These are phyloP conservation scores for Phylloporus gajari DNA, from an alignment of 1,284 basidiomycete species.

Conservation along the genomic window DNA sequence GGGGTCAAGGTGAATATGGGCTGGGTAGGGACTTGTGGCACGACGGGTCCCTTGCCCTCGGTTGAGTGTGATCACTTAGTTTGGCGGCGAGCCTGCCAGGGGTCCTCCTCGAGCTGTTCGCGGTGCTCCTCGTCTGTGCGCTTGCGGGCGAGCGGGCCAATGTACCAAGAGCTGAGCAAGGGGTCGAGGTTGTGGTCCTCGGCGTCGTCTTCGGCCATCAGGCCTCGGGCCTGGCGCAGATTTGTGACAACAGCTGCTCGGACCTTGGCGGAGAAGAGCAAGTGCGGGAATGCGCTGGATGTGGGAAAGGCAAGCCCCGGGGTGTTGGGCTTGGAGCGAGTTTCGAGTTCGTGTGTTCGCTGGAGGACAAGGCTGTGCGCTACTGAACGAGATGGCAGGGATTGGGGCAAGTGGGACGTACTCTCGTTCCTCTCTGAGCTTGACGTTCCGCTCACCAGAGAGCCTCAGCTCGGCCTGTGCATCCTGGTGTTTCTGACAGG, in stretches of 20 bases:
- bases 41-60: constrained; percentile 53
- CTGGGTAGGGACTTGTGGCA: constrained; percentile 31
- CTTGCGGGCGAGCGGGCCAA: too few relatives aligned
- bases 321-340: constrained; percentile 36
- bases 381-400: constrained; percentile 15
- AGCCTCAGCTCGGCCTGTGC: constrained; percentile 60
- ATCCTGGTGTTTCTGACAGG: constrained; percentile 66
- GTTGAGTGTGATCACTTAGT: constrained; percentile 40
- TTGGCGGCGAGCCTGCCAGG: constrained; percentile 49
- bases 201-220: constrained; percentile 57
- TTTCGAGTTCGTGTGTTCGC: constrained; percentile 68
- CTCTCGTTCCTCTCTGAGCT: constrained; percentile 68
- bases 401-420: constrained; percentile 48
- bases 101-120: too few relatives aligned
- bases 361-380: constrained; percentile 61
- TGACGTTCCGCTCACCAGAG: constrained; percentile 68
- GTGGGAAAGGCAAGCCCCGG: constrained; percentile 34
- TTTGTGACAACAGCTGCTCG: constrained; percentile 54
- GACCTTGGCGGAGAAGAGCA: constrained; percentile 50
- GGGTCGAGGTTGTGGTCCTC: too few relatives aligned
- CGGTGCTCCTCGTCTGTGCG: too few relatives aligned
- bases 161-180: too few relatives aligned
- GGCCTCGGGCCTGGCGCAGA: constrained; percentile 58
- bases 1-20: constrained; percentile 38
- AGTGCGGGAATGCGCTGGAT: constrained; percentile 60